Evolutionary conservation across 2,329 filamentous ascomycete species (phyloP), one percentile per base, ranked within the genome.

Genomic region (Periconia sp.): DNA sequence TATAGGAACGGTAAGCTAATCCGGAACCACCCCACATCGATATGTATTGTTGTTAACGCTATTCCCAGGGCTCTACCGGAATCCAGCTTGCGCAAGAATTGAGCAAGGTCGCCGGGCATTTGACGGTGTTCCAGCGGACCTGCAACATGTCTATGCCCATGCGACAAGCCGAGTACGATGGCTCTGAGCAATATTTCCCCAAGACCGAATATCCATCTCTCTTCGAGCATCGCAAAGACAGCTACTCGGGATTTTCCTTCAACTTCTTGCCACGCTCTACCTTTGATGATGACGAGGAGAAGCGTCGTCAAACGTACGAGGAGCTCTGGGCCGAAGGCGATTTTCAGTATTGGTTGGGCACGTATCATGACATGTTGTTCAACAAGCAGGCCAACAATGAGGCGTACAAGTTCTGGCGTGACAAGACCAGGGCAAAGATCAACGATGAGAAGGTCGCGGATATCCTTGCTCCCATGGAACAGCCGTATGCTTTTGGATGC

Each of bases 41-140:
- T 27, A 5, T 27, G 23, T 8, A 27, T 8, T 27, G 8, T 27
- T 8, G 23, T 27, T 27, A 27, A 27, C 23, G 23, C 3, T 27
- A 27, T 8, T 8, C 23, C 5, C 23, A 27, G 23, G 23, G 23
- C 23, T 80, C 84, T 0, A 82, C 82, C 0, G 85, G 84, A 0
- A 80, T 87, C 1, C 85, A 88, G 59, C 78, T 86, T 40, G 77
- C 80, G 0, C 85, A 88, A 56, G 83, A 82, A 33, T 79, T 81
- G 73, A 82, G 78, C 2, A 78, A 79, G 1, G 63, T 76, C 9
- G 83, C 79, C 0, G 75, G 74, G 6, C 65, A 67, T 42, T 45
- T 89, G 1, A 77, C 70, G 3, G 81, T 89, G 41, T 87, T 87
- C 69, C 84, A 88, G 63, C 79, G 86, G 2, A 88, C 84, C 0